phyloP scores from a whole-genome alignment of 768 basidiomycete genomes.

The Kwoniella europaea region DNA sequence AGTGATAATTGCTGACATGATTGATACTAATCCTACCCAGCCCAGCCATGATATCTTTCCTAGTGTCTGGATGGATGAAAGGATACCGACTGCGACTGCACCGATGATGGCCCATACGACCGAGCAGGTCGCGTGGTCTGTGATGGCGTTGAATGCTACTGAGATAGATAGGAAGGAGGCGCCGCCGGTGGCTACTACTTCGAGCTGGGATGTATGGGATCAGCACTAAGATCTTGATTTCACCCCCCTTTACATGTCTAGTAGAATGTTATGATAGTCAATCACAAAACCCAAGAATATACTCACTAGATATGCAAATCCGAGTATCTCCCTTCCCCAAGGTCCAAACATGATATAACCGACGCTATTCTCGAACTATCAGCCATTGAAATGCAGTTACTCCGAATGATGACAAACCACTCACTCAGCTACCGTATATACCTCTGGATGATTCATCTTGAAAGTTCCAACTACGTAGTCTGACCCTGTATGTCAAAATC shows the following conservation, averaged over 20 bases:
- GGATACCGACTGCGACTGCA: slow-evolving; percentile 39
- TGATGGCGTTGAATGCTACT: slow-evolving; percentile 58
- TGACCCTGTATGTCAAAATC: slow-evolving; percentile 25
- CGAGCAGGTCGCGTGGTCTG: slow-evolving; percentile 57
- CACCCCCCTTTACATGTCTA: not conserved
- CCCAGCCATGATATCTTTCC: slow-evolving; percentile 53
- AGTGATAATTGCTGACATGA: slow-evolving; percentile 42
- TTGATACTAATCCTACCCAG: slow-evolving; percentile 44
- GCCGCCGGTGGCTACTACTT: slow-evolving; percentile 21
- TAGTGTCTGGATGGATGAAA: slow-evolving; percentile 53
- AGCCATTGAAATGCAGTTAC: no score
- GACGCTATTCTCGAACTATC: slow-evolving; percentile 17
- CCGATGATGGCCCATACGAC: slow-evolving; percentile 57
- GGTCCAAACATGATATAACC: slow-evolving; percentile 40
- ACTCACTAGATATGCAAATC: slow-evolving; percentile 37
- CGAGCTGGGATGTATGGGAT: slow-evolving; percentile 18
- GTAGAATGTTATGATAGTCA: not conserved
- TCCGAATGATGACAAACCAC: not conserved
- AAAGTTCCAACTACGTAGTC: slow-evolving; percentile 44
- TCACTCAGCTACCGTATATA: slow-evolving; percentile 36
- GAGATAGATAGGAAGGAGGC: slow-evolving; percentile 54
- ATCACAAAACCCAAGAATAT: not conserved
- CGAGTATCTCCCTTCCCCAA: slow-evolving; percentile 37
- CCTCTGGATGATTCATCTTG: slow-evolving; percentile 50
- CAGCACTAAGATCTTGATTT: slow-evolving; percentile 2